Base-by-base conservation (phyloP, 305 asterid species). In the Fraxinus sp. region DNA sequence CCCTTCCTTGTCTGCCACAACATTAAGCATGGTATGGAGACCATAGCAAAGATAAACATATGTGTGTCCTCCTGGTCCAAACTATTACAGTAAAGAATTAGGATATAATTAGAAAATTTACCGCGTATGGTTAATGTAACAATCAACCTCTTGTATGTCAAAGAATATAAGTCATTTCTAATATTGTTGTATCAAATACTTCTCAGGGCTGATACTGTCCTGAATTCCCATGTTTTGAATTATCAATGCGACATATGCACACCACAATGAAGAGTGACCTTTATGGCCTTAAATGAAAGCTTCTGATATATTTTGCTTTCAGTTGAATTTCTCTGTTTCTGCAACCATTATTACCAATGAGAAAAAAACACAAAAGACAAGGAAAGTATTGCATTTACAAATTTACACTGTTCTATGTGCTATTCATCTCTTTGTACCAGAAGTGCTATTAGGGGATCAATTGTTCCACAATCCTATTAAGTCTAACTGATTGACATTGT, bases 31-130 rank as follows among this genome's bases (percentile, higher is more conserved):
- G 52, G 83, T 88, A 85, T 95, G 99, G 18, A 95, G 90, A 74
- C 99, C 99, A 64, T 95, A 95, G 83, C 99, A 95, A 37, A 94
- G 95, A 84, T 95, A 95, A 74, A 94, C 94, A 78, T 95, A 95
- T 3, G 99, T 93, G 89, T 94, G 95, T 44, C 99, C 99, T 32
- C 98, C 99, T 3, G 95, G 86, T 77, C 98, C 98, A 88, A 95
- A 95, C 99, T 95, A 86, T 83, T 20, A 28, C 57, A 10, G 6
- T 30, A 76, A 75, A 26, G 33, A 85, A 20, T 7, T 1, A 85
- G 52, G 41, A 81, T 52, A 32, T 71, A 6, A 1, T 59, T 30
- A 62, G 36, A 57, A 24, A 62, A 55, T 14, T 11, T 46, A 44
- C 55, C 66, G 6, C 9, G 52, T 14, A 76, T 22, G 39, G 62